Evolutionary conservation across 2,329 filamentous ascomycete species (phyloP).

Genomic region (Colletotrichum brevisporum): DNA sequence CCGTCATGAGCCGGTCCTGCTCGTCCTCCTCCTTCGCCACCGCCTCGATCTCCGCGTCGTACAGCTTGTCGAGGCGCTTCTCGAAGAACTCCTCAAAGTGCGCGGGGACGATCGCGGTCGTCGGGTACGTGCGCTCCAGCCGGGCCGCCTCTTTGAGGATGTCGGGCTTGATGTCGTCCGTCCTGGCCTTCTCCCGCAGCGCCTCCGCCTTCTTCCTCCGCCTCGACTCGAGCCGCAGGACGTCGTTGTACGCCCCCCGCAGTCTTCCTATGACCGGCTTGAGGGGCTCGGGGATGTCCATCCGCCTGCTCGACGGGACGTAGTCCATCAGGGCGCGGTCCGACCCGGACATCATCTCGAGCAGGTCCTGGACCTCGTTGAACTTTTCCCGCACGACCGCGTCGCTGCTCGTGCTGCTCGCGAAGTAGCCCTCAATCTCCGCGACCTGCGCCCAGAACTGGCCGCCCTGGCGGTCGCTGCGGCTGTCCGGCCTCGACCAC

Average conservation of each 20-base stretch:
- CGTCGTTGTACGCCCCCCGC: slow-evolving; percentile 86
- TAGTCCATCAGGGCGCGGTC: slow-evolving; percentile 88
- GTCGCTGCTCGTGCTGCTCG: slow-evolving; percentile 70
- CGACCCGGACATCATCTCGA: slow-evolving; percentile 82
- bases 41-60: slow-evolving; percentile 82
- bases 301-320: slow-evolving; percentile 86
- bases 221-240: slow-evolving; percentile 85
- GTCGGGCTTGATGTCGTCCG: slow-evolving; percentile 90
- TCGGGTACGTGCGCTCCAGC: slow-evolving; percentile 87
- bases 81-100: slow-evolving; percentile 96
- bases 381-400: slow-evolving; percentile 82
- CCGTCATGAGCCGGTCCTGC: slow-evolving; percentile 78
- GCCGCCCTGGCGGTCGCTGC: slow-evolving; percentile 73
- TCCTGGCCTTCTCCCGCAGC: slow-evolving; percentile 82
- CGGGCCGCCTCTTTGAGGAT: slow-evolving; percentile 87
- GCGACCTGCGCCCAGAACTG: slow-evolving; percentile 82
- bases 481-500: slow-evolving; percentile 81
- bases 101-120: slow-evolving; percentile 85
- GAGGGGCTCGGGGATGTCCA: slow-evolving; percentile 83
- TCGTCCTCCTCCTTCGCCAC: slow-evolving; percentile 80
- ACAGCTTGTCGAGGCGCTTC: slow-evolving; percentile 79
- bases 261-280: slow-evolving; percentile 84
- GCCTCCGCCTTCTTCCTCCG: slow-evolving; percentile 84
- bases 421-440: slow-evolving; percentile 91
- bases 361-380: slow-evolving; percentile 78